phyloP scores from a whole-genome alignment of 2,329 filamentous ascomycete genomes.

The Aspergillus thermomutatus region DNA sequence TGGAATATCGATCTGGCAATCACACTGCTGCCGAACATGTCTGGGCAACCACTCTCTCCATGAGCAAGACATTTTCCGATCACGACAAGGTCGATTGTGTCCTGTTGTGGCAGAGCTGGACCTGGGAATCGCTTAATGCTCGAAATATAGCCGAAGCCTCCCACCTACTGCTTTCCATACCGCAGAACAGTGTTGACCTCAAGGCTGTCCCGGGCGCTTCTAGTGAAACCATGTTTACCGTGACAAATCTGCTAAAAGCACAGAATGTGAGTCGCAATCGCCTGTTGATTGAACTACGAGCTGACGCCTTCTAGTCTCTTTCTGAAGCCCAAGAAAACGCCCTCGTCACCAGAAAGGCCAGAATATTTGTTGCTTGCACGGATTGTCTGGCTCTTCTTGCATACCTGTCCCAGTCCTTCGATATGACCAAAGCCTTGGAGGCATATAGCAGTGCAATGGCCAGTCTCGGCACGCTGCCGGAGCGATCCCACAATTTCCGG shows the following conservation, averaged over 20 bases:
- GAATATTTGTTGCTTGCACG: conserved; percentile 53
- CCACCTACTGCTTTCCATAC: conserved; percentile 39
- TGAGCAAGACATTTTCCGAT: conserved; percentile 45
- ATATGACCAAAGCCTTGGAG: conserved; percentile 36
- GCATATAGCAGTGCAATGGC: conserved; percentile 43
- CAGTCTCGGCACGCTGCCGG: conserved; percentile 41
- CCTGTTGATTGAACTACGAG: background rate
- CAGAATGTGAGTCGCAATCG: conserved; percentile 34
- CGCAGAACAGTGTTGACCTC: conserved; percentile 34
- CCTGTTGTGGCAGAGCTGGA: conserved; percentile 59
- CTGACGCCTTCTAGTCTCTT: conserved; percentile 57
- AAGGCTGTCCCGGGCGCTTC: conserved; percentile 17
- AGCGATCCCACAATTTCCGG: conserved; percentile 31
- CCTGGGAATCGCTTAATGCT: conserved; percentile 63
- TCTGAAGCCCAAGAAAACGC: conserved; percentile 54
- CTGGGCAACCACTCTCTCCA: conserved; percentile 63
- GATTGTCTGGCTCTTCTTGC: conserved; percentile 63
- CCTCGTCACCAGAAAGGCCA: conserved; percentile 49
- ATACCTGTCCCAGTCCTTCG: conserved; percentile 55
- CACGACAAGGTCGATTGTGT: conserved; percentile 36
- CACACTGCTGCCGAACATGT: conserved; percentile 60
- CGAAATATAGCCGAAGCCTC: conserved; percentile 36
- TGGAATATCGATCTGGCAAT: conserved; percentile 62
- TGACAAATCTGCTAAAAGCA: conserved; percentile 36
- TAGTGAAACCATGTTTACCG: conserved; percentile 19